phyloP scores from a whole-genome alignment of 2,329 filamentous ascomycete genomes.

The Helminthosporium solani region DNA sequence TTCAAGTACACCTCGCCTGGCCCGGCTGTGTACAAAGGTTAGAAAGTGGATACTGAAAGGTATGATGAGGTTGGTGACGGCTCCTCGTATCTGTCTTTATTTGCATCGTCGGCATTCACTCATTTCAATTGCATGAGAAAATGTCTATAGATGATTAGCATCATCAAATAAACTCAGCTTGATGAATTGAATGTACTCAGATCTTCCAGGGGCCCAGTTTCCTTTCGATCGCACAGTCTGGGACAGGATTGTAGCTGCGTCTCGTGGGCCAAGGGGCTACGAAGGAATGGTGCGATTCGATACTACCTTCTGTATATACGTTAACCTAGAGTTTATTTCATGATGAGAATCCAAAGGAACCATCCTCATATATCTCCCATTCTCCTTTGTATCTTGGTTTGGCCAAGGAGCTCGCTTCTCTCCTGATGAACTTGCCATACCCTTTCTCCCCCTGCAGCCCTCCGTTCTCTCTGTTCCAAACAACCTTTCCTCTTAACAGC shows the following conservation, averaged over 20 bases:
- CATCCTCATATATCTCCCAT: constrained; percentile 16
- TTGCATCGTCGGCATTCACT: constrained; percentile 2
- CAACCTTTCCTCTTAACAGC: constrained; percentile 58
- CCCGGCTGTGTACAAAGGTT: constrained; percentile 37
- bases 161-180: background rate
- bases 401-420: constrained; percentile 44
- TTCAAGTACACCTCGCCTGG: constrained; percentile 41
- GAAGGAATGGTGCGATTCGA: background rate
- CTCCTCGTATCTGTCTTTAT: constrained; percentile 1
- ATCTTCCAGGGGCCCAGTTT: too few species aligned
- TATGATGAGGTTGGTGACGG: background rate
- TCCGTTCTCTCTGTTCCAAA: constrained; percentile 58
- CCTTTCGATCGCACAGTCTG: too few species aligned
- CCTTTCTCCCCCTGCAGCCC: constrained; percentile 53
- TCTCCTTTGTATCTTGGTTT: constrained; percentile 27
- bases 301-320: background rate
- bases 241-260: too few species aligned
- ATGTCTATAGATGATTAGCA: constrained; percentile 4
- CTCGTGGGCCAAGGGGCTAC: too few species aligned
- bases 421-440: constrained; percentile 52
- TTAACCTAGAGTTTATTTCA: background rate
- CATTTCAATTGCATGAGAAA: constrained; percentile 1
- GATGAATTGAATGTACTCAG: background rate
- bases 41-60: constrained; percentile 3
- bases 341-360: constrained; percentile 8